These are phyloP conservation scores for Endothia cerciana DNA, from an alignment of 2,329 filamentous ascomycete genomes.

Conservation along the genomic window DNA sequence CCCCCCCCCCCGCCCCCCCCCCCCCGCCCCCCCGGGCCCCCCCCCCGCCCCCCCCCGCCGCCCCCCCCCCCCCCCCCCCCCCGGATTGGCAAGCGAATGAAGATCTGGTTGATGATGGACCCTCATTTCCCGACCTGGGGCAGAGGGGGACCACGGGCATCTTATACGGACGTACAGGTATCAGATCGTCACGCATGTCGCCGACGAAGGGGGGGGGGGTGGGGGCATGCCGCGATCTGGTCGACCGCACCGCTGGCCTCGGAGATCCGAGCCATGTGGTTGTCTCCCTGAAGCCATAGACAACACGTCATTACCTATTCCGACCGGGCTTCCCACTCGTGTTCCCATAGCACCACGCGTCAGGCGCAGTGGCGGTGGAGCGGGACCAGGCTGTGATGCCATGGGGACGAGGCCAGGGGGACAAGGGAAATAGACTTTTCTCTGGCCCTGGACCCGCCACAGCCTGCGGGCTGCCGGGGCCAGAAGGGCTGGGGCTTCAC, in stretches of 20 bases:
- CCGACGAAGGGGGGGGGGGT: not conserved
- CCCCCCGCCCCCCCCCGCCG: no score
- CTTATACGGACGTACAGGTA: no score
- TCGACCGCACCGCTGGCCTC: not conserved
- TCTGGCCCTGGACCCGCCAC: not conserved
- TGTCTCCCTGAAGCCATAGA: not conserved
- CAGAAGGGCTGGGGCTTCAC: no score
- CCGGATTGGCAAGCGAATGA: no score
- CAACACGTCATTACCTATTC: not conserved
- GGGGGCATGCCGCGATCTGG: not conserved
- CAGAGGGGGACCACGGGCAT: no score
- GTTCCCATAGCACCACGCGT: not conserved
- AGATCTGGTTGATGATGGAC: no score
- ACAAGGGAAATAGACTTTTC: not conserved
- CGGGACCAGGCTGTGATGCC: not conserved
- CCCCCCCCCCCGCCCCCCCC: no score
- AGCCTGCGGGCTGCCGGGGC: not conserved
- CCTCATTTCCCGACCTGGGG: no score
- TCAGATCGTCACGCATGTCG: conserved; percentile 1
- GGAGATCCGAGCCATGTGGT: not conserved
- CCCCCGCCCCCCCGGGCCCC: no score
- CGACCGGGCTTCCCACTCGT: not conserved
- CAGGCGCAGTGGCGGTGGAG: not conserved
- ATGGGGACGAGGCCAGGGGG: not conserved
- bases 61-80: no score